A percentile compares a stretch with the other conserved stretches of the same genome.
phyloP scores from a whole-genome alignment of 1,284 basidiomycete species.

The Moesziomyces sp. region DNA sequence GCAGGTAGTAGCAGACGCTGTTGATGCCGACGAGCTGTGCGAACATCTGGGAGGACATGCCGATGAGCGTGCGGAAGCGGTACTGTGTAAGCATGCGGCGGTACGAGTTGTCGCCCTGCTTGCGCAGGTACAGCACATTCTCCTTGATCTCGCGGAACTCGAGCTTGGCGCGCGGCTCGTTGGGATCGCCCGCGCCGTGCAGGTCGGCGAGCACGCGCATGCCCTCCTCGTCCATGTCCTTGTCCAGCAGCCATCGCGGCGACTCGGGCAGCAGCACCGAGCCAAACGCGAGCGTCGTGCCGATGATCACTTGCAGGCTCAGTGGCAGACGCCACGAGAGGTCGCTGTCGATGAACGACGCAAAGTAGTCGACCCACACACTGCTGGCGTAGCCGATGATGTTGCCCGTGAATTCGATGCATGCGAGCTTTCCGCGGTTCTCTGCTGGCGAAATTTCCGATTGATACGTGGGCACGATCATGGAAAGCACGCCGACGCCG shows the following conservation, averaged over 20 bases:
- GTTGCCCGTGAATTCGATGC: slow-evolving; percentile 90
- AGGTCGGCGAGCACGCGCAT: slow-evolving; percentile 89
- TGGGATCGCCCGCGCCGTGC: slow-evolving; percentile 81
- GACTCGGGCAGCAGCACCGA: slow-evolving; percentile 91
- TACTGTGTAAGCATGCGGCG: slow-evolving; percentile 86
- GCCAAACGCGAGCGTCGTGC: slow-evolving; percentile 81
- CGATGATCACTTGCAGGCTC: slow-evolving; percentile 75
- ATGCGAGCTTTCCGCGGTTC: slow-evolving; percentile 76
- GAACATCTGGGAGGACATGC: slow-evolving; percentile 97
- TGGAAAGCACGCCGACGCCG: slow-evolving; percentile 87
- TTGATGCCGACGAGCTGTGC: slow-evolving; percentile 77
- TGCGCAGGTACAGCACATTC: slow-evolving; percentile 69
- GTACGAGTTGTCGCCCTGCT: slow-evolving; percentile 80
- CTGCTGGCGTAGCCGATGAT: slow-evolving; percentile 94
- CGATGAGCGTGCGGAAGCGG: slow-evolving; percentile 87
- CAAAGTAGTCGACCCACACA: slow-evolving; percentile 84
- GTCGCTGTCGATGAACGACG: slow-evolving; percentile 75
- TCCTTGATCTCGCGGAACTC: slow-evolving; percentile 95
- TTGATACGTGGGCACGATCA: slow-evolving; percentile 97
- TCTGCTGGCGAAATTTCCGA: slow-evolving; percentile 94
- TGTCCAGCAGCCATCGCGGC: slow-evolving; percentile 93
- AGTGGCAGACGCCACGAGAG: slow-evolving; percentile 69
- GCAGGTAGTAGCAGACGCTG: slow-evolving; percentile 91
- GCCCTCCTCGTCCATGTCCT: slow-evolving; percentile 84
- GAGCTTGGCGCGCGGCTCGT: slow-evolving; percentile 78